Evolutionary conservation across 2,329 filamentous ascomycete genomes (phyloP).

Genomic region (Fusarium chaquense): DNA sequence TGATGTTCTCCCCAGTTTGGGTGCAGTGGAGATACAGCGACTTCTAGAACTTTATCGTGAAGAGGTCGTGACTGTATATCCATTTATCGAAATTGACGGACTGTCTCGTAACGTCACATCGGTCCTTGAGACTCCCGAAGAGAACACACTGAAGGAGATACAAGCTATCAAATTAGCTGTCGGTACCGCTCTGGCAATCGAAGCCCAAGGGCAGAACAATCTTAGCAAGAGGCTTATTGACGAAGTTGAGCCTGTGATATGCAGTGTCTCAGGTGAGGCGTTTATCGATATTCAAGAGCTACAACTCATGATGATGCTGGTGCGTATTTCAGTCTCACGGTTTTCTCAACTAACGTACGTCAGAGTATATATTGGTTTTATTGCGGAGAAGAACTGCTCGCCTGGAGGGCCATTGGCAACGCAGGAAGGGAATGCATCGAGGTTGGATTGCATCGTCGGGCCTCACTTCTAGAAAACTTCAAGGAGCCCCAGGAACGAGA

Average conservation of each 20-base stretch:
- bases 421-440: conserved; percentile 6
- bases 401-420: conserved; percentile 15
- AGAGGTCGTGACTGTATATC: conserved; percentile 6
- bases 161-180: conserved; percentile 16
- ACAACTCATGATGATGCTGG: conserved; percentile 16
- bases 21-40: not conserved
- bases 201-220: conserved; percentile 11
- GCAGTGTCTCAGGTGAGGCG: conserved; percentile 6
- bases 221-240: conserved; percentile 14
- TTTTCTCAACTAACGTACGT: not conserved
- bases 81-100: conserved; percentile 3
- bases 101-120: not conserved
- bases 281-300: conserved; percentile 16
- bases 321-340: not conserved
- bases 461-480: conserved; percentile 15
- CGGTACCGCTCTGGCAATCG: conserved; percentile 2
- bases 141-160: conserved; percentile 7
- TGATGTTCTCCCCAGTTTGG: not conserved
- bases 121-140: not conserved
- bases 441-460: conserved; percentile 1
- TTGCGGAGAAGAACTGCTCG: conserved; percentile 12
- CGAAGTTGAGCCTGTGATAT: conserved; percentile 20
- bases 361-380: conserved; percentile 28
- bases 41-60: conserved; percentile 4
- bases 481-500: not conserved